Evolutionary conservation across 2,329 filamentous ascomycete genomes (phyloP), one percentile per base, ranked within the genome.

Genomic region (Fusarium neocosmosporiellum): DNA sequence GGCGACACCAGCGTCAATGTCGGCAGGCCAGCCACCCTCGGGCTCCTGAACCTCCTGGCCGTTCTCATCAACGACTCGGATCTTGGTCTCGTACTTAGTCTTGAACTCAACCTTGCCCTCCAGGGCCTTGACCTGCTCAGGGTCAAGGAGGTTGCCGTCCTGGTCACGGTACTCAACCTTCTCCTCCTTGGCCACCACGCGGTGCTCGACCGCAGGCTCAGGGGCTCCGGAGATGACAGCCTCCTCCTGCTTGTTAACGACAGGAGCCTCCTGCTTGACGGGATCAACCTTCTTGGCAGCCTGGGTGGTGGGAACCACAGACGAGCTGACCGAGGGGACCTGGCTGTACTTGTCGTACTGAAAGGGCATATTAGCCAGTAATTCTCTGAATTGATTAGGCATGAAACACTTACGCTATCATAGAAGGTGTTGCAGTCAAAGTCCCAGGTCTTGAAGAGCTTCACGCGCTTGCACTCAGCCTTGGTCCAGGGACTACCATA

Each of bases 381-480:
- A 14, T 48, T 55, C 4, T 8, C 31, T 16, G 14, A 16, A 36
- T 36, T 22, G 27, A 31, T 36, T 18, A 24, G 20, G n/a, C 27
- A 10, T 31, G 8, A 34, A 43, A 27, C 13, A 92, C 94, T 93
- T 91, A 98, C 95, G 80, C 91, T 91, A 74, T 92, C 91, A 77
- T 92, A 87, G 86, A 99, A 99, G 68, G 90, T 95, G 83, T 97
- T 98, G 89, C 96, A 99, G 83, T 99, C 96, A 89, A 96, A 99
- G 81, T 99, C 96, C 96, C 96, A 99, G 2, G 91, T 92, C 66
- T 88, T 86, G 80, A 98, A 92, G 14, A 99, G 86, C 87, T 98
- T 98, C 70, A 96, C 92, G 65, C 90, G 91, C 75, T 90, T 91
- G 88, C 96, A 99, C 79, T 96, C 92, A 67, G 88, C 85, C 86